These are phyloP conservation scores for Penicillium lagena DNA, from an alignment of 495 filamentous ascomycete species.

Conservation along the genomic window DNA sequence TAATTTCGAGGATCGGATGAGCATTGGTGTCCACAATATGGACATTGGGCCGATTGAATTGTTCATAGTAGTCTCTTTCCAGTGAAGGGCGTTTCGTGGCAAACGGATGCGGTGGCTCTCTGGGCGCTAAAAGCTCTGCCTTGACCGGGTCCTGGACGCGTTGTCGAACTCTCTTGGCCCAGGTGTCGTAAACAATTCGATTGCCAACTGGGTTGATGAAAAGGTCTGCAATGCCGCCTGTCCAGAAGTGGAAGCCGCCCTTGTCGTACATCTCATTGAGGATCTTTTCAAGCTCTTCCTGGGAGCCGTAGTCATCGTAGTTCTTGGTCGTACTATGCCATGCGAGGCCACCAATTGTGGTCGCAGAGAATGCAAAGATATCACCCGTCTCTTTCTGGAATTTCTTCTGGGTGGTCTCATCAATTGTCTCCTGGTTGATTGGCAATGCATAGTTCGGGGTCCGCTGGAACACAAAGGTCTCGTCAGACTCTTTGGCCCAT, in stretches of 20 bases:
- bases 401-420: constrained; percentile 32
- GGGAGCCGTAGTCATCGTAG: background rate
- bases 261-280: constrained; percentile 1
- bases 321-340: background rate
- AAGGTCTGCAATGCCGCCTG: background rate
- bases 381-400: background rate
- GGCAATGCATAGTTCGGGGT: constrained; percentile 49
- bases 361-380: background rate
- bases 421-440: constrained; percentile 40
- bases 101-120: constrained; percentile 14
- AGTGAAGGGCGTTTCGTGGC: constrained; percentile 51
- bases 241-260: constrained; percentile 4
- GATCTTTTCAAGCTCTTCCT: background rate
- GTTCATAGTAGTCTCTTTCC: constrained; percentile 51
- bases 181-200: constrained; percentile 1
- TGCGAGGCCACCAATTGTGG: background rate
- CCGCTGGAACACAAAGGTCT: constrained; percentile 45
- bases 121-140: no score
- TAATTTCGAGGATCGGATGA: constrained; percentile 43
- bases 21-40: constrained; percentile 44
- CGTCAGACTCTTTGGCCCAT: constrained; percentile 24
- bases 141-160: no score
- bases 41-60: constrained; percentile 49
- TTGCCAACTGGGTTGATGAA: background rate
- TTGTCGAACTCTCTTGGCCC: background rate